These are phyloP conservation scores for Drechslera avenae DNA, from an alignment of 2,329 filamentous ascomycete genomes.

Conservation along the genomic window DNA sequence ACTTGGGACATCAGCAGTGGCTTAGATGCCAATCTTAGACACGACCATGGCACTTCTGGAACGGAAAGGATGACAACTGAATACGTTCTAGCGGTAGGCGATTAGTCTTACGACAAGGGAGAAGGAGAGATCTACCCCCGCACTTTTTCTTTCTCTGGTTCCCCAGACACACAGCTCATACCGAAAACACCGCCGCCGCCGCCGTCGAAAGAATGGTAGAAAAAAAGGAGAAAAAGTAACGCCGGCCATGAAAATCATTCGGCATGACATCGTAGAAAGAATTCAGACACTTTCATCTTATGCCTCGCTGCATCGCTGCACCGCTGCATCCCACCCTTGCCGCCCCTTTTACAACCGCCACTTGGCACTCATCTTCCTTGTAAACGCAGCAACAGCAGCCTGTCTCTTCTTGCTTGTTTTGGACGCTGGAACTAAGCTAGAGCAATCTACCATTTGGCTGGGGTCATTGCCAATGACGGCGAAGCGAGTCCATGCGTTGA, in stretches of 20 bases:
- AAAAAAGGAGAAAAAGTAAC: not conserved
- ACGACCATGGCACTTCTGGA: no score
- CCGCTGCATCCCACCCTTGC: not conserved
- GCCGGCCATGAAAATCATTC: not conserved
- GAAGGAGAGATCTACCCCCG: no score
- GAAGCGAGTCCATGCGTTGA: slow-evolving; percentile 29
- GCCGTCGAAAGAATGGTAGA: no score
- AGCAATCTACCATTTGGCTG: slow-evolving; percentile 28
- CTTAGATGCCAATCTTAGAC: no score
- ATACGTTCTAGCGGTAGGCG: no score
- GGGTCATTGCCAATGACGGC: slow-evolving; percentile 30
- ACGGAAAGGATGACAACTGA: no score
- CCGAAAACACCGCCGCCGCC: no score
- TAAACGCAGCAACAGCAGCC: not conserved
- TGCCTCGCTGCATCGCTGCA: not conserved
- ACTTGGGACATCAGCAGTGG: no score
- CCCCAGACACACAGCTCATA: no score
- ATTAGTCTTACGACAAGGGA: no score
- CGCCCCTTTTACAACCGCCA: not conserved
- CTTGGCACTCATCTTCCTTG: slow-evolving; percentile 4
- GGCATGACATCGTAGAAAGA: no score
- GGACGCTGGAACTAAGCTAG: slow-evolving; percentile 19
- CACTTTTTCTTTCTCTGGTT: no score
- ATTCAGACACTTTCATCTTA: not conserved
- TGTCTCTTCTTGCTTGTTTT: slow-evolving; percentile 2